phyloP scores from a whole-genome alignment of 345 rosid species.

The Camelina hispida region DNA sequence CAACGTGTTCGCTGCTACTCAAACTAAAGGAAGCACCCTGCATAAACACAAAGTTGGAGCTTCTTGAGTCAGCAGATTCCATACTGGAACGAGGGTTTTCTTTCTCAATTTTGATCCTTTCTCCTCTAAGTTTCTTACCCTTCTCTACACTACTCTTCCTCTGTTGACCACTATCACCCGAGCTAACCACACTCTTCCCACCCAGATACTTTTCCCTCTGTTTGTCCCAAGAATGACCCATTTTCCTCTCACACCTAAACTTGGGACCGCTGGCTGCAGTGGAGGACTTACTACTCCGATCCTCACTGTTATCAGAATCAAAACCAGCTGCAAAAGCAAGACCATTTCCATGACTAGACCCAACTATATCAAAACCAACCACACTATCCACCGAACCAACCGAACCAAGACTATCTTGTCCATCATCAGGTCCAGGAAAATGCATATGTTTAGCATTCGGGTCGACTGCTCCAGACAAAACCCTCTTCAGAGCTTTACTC shows the following conservation, averaged over 20 bases:
- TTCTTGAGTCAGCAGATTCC: conserved; percentile 81
- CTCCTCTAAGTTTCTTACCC: conserved; percentile 82
- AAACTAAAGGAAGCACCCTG: conserved; percentile 60
- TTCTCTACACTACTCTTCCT: conserved; percentile 58
- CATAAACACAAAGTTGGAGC: conserved; percentile 79
- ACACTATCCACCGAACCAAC: conserved; percentile 48
- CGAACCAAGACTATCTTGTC: conserved; percentile 51
- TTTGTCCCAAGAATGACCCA: conserved; percentile 50
- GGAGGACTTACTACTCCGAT: conserved; percentile 72
- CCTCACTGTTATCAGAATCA: conserved; percentile 74
- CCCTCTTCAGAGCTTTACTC: conserved; percentile 65
- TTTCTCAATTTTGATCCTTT: conserved; percentile 76
- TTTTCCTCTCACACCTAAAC: conserved; percentile 52
- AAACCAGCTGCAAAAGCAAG: conserved; percentile 54
- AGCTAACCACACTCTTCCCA: conserved; percentile 53
- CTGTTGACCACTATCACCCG: conserved; percentile 54
- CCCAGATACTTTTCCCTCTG: conserved; percentile 51
- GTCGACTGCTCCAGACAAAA: conserved; percentile 45
- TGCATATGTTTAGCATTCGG: conserved; percentile 47
- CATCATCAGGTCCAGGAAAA: conserved; percentile 33
- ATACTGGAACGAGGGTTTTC: conserved; percentile 83
- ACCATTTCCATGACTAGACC: conserved; percentile 52
- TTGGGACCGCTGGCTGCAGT: conserved; percentile 76
- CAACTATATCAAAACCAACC: conserved; percentile 44
- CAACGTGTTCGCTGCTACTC: conserved; percentile 61